Evolutionary conservation across 768 basidiomycete species (phyloP), one percentile per base, ranked within the genome.

Genomic region (Pholiota molesta): DNA sequence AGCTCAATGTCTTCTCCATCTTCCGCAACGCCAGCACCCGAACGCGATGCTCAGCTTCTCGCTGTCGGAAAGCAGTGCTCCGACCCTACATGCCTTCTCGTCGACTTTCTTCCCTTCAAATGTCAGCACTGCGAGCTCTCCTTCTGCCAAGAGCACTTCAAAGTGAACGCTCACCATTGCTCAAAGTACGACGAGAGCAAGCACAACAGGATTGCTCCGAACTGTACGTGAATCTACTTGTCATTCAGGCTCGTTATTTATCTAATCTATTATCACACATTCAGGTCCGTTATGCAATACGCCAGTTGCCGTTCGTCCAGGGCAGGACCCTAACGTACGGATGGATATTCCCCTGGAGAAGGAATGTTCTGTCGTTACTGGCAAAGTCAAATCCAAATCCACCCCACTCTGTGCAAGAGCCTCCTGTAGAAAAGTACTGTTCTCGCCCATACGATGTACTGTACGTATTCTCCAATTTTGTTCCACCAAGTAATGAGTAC

Each of bases 41-140:
- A 81, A 55, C 81, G 74, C 59, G 83, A 88, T 58, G 66, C 75
- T n/a, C 81, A 87, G 19, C 77, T 94, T 10, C 83, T 94, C 61
- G 74, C 78, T 42, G 73, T 94, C 65, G 91, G 91, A 7, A 81
- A 84, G 60, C 88, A 91, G 68, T 95, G 93, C 74, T 85, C 88
- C 14, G 79, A 85, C 55, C 71, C 83, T 0, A 74, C 83, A 1
- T 95, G 93, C 75, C 74, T 80, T 29, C 82, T 91, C 64, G 83
- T 94, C 69, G 93, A 95, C 78, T 94, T 94, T 66, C 78, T 95
- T 11, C 92, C 93, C 0, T 90, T 94, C 81, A 90, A 89, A 74
- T 95, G 93, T 72, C 88, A 91, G 54, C 91, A 93, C 68, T 95
- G 93, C 72, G 70, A 80, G 14, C 73, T 80, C 16, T 78, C 81